Conservation (phyloP, 345 rosid species). For the Lepidium africanum region DNA sequence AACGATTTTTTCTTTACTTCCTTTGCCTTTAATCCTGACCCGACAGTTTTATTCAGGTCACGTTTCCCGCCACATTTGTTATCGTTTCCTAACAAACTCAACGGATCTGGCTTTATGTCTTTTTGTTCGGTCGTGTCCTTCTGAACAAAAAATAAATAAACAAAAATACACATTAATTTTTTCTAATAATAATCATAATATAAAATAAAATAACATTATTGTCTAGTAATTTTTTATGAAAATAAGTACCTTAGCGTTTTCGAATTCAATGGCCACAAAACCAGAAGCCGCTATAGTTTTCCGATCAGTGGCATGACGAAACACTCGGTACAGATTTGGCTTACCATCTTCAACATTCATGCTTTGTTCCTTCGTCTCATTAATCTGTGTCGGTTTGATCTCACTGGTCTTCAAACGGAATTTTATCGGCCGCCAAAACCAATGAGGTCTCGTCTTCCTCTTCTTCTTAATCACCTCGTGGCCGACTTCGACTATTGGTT, state of each 20-base stretch:
- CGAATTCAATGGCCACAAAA: constrained; percentile 18
- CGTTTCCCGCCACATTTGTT: constrained; percentile 7
- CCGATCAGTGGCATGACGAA: neutral
- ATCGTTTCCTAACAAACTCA: neutral
- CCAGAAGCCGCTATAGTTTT: neutral
- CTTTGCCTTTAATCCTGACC: neutral
- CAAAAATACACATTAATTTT: too few relatives aligned
- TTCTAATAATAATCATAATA: too few relatives aligned
- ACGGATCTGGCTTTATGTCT: constrained; percentile 17
- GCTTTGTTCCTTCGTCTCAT: constrained; percentile 2
- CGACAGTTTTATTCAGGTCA: constrained; percentile 1
- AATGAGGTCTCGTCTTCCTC: constrained; percentile 1
- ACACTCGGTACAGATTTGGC: neutral
- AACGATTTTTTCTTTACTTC: neutral
- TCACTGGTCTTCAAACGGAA: constrained; percentile 23
- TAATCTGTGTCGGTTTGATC: constrained; percentile 25
- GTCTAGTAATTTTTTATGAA: neutral
- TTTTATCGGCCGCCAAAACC: constrained; percentile 19
- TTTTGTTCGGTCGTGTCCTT: neutral
- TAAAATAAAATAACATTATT: too few relatives aligned
- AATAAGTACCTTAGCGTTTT: constrained; percentile 15
- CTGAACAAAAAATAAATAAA: neutral
- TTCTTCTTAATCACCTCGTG: neutral
- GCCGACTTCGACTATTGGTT: neutral
- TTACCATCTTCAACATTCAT: neutral